A percentile compares a stretch with the other conserved stretches of the same genome.
These are phyloP conservation scores for Colletotrichum camelliae DNA, from an alignment of 2,329 filamentous ascomycete species.

Conservation along the genomic window DNA sequence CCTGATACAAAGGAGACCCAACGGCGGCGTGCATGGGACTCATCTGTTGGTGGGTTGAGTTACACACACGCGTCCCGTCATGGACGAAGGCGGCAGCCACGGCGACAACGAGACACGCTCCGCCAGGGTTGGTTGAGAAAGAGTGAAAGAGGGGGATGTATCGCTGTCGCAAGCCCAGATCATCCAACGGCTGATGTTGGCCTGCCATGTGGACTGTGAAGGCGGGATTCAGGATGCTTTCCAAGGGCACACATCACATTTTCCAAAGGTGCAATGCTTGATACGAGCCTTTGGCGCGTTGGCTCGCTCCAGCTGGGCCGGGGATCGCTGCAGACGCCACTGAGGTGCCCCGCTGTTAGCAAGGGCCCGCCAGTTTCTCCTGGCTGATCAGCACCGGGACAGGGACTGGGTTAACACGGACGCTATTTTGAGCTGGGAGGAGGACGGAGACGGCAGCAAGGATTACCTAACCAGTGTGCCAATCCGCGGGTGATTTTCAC, in stretches of 20 bases:
- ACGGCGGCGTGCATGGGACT: neutral
- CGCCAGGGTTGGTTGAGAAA: neutral
- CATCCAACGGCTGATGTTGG: neutral
- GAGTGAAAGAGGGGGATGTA: neutral
- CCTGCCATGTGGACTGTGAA: neutral
- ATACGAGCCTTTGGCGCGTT: constrained; percentile 5
- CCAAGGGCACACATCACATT: neutral
- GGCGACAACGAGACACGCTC: neutral
- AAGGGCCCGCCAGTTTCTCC: neutral
- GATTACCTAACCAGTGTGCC: neutral
- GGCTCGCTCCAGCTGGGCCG: neutral
- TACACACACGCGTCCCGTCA: neutral
- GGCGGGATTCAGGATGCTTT: neutral
- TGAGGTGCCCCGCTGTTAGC: constrained; percentile 6
- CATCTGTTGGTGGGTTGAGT: neutral
- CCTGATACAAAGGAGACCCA: constrained; percentile 4
- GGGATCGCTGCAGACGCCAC: constrained; percentile 13
- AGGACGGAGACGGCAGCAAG: neutral
- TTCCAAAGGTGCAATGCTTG: neutral
- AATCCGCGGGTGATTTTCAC: neutral
- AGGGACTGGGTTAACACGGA: neutral
- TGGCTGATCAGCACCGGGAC: constrained; percentile 11
- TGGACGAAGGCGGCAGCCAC: neutral
- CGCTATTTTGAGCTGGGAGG: neutral
- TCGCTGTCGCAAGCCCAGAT: neutral